Percentiles rank a stretch among this genome's conserved stretches.
Evolutionary conservation across 176 grass and related monocot species (phyloP).

Genomic region (sorghum (Sorghum bicolor)): Sorghum_bicolor_NCBIv3 NC_012872.2:69953501-69954000

Average conservation of each 20-base stretch:
- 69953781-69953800: not conserved
- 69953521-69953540: slow-evolving; percentile 53
- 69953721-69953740: not conserved
- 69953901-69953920: slow-evolving; percentile 2
- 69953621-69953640: slow-evolving; percentile 45
- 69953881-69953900: not conserved
- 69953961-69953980: not conserved
- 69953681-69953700: not conserved
- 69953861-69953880: not conserved
- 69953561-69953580: slow-evolving; percentile 49
- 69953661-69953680: not conserved
- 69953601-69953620: slow-evolving; percentile 73
- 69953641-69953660: not conserved
- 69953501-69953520: slow-evolving; percentile 57
- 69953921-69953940: not conserved
- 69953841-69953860: not conserved
- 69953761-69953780: not conserved
- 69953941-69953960: not conserved
- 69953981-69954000: not conserved
- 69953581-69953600: slow-evolving; percentile 56
- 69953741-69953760: not conserved
- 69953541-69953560: slow-evolving; percentile 81
- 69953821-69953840: not conserved
- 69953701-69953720: not conserved
- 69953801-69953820: not conserved